Evolutionary conservation across 345 rosid species (phyloP).

Genomic region (Angophora floribunda): DNA sequence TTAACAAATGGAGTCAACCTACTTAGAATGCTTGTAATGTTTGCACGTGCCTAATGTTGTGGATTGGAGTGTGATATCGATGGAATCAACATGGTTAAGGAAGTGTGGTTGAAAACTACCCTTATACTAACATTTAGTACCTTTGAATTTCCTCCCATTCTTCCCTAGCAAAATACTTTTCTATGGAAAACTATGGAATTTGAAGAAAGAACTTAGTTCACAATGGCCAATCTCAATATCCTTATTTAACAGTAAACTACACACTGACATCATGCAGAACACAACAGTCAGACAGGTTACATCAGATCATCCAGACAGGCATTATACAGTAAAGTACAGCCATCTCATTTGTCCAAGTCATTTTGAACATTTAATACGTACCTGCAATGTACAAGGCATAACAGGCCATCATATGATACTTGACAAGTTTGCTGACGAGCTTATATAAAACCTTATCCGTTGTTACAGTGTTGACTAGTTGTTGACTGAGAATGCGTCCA

Average conservation of each 20-base stretch:
- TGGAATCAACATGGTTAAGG: not conserved
- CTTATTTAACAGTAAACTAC: not conserved
- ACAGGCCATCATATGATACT: conserved; percentile 89
- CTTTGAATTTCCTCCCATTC: not conserved
- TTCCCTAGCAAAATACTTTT: not conserved
- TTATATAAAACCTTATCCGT: conserved; percentile 68
- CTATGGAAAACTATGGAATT: not conserved
- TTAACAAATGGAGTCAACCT: not conserved
- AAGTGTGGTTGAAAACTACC: not conserved
- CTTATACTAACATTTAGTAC: not conserved
- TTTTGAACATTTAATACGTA: not conserved
- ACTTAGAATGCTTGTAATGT: not conserved
- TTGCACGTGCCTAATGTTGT: not conserved
- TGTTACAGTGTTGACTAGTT: conserved; percentile 84
- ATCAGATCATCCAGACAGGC: not conserved
- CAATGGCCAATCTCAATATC: not conserved
- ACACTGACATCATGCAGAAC: not conserved
- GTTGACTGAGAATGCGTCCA: conserved; percentile 91
- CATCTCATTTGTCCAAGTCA: not conserved
- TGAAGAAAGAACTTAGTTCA: not conserved
- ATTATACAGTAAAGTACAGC: not conserved
- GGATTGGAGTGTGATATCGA: not conserved
- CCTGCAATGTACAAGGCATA: conserved; percentile 89
- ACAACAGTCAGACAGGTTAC: not conserved
- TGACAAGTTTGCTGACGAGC: conserved; percentile 72